Evolutionary conservation across 164 flowering plant genomes (phyloP).

Genomic region (Amborella trichopoda): DNA sequence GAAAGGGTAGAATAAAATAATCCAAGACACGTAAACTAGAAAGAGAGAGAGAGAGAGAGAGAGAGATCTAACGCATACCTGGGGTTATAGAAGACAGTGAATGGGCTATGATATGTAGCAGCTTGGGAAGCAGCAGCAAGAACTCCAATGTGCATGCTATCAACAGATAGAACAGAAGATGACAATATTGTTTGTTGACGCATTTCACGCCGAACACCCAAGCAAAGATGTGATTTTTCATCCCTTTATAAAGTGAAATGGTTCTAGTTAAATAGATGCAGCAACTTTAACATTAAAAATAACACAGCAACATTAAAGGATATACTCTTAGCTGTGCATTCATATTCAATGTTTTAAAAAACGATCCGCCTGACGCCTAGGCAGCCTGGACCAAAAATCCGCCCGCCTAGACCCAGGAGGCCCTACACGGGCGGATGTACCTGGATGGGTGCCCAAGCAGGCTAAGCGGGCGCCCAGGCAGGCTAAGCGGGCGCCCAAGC

Average conservation of each 20-base stretch:
- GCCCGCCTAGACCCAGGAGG: no score
- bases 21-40: neutral
- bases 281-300: no score
- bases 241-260: constrained; percentile 40
- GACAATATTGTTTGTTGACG: constrained; percentile 83
- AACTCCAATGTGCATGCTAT: constrained; percentile 99
- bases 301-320: no score
- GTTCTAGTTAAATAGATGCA: no score
- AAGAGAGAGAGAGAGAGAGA: neutral
- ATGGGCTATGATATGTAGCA: constrained; percentile 75
- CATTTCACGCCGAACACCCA: constrained; percentile 89
- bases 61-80: constrained; percentile 26
- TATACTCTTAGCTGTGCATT: no score
- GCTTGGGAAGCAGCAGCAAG: constrained; percentile 99
- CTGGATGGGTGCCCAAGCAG: no score
- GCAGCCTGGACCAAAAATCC: no score
- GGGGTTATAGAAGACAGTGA: constrained; percentile 90
- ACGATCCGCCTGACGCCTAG: no score
- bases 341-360: no score
- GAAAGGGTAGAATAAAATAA: constrained; percentile 2
- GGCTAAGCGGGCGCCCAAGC: no score
- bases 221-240: constrained; percentile 74
- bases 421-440: no score
- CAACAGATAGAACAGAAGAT: constrained; percentile 93
- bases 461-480: no score